Conservation (phyloP, 768 basidiomycete genomes). For the Phlebiopsis flavidoalba region DNA sequence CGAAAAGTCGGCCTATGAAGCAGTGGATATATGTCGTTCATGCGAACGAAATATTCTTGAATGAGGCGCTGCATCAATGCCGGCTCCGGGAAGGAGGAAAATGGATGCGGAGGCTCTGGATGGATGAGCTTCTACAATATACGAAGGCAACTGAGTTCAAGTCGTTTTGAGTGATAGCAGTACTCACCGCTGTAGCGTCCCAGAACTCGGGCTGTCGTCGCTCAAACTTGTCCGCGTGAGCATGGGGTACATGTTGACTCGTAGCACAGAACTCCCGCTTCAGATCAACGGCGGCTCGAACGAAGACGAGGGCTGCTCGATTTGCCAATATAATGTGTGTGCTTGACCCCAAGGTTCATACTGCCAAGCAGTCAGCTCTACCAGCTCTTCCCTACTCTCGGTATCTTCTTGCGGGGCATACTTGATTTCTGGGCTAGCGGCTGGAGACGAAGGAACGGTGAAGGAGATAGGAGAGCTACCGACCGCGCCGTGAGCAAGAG, state of each 20-base stretch:
- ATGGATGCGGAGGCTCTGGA: conserved; percentile 8
- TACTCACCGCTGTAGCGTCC: conserved; percentile 27
- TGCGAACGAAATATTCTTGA: conserved; percentile 36
- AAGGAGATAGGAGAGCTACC: neutral
- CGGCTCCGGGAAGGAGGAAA: conserved; percentile 9
- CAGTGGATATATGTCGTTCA: conserved; percentile 32
- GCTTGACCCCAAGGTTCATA: neutral
- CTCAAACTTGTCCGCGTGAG: neutral
- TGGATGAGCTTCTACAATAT: conserved; percentile 15
- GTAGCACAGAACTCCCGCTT: conserved; percentile 34
- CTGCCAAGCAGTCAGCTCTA: neutral
- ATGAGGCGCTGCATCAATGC: conserved; percentile 26
- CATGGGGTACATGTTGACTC: conserved; percentile 15
- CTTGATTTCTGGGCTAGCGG: conserved; percentile 13
- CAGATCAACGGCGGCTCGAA: conserved; percentile 21
- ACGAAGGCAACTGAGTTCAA: neutral
- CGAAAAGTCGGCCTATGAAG: conserved; percentile 42
- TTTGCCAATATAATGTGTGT: conserved; percentile 16
- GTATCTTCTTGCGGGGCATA: conserved; percentile 8
- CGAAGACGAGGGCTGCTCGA: conserved; percentile 15
- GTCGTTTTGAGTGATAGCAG: conserved; percentile 12
- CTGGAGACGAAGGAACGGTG: neutral
- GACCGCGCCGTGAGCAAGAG: neutral
- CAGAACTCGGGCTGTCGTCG: neutral
- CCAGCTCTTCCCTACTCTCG: neutral